Base-by-base conservation (phyloP, 225 moss, liverwort and hornwort genomes). In the Polytrichum formosum region DNA sequence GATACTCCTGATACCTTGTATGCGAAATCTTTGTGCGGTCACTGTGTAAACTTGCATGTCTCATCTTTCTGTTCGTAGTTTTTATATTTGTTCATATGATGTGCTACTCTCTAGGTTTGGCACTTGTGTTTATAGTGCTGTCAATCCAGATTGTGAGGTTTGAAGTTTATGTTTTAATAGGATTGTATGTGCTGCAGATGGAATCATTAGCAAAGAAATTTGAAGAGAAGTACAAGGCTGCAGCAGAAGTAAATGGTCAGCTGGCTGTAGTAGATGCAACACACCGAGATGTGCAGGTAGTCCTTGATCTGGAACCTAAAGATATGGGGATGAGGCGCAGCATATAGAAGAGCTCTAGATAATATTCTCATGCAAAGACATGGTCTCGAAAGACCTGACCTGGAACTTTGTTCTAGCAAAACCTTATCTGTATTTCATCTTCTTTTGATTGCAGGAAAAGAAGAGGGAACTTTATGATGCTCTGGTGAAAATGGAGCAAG, bases 141-240 rank as follows among this genome's bases (percentile, higher is more conserved):
- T 31, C 31, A 31, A 46, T 46, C 16, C 46, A 46, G 46, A 46
- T 16, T 46, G 46, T 46, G 46, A 46, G 46, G 46, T 13, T 29
- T 67, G 27, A 35, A 35, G 21, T 22, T 28, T 29, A 67, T 67
- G 66, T 18, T 22, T 67, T n/a, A 67, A 46, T 46, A 46, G 13
- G 46, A 46, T 46, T 46, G 46, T 46, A 56, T 56, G 46, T 46
- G 46, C 16, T 66, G 28, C 69, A 96, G 96, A 91, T 93, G 85
- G 94, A 93, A 31, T 85, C 88, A 7, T 69, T 98, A 65, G 92
- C 94, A 61, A 98, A 98, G 74, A 98, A 91, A 73, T 98, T 93
- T 29, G 98, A 98, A 77, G 94, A 92, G 80, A 94, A 94, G 71
- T 98, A 94, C 81, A 98, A 98, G 81, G 81, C 87, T 73, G 90